Evolutionary conservation across 2,329 filamentous ascomycete species (phyloP).

Genomic region (Fusarium anthophilum): DNA sequence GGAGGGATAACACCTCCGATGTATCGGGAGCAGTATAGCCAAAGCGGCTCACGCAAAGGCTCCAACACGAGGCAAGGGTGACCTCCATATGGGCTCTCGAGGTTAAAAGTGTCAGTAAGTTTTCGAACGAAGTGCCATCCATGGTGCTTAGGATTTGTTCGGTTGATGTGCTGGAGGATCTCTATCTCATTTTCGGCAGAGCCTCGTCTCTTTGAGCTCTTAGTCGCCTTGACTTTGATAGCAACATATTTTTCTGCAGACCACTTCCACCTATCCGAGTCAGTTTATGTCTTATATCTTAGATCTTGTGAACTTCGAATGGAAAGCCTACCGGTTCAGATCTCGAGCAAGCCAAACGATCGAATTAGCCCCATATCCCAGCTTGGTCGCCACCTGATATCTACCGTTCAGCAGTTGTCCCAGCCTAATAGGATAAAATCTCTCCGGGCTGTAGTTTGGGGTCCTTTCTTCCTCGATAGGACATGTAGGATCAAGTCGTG

Average conservation of each 20-base stretch:
- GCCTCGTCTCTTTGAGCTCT: not conserved
- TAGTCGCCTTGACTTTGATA: constrained; percentile 29
- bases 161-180: constrained; percentile 24
- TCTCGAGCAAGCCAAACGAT: constrained; percentile 41
- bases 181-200: constrained; percentile 21
- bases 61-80: constrained; percentile 36
- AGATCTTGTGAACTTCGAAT: not conserved
- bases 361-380: constrained; percentile 33
- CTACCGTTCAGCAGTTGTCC: constrained; percentile 25
- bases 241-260: constrained; percentile 33
- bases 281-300: not conserved
- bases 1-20: constrained; percentile 28
- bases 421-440: constrained; percentile 28
- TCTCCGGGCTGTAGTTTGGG: constrained; percentile 10
- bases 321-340: not conserved
- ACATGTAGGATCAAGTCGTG: constrained; percentile 15
- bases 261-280: not conserved
- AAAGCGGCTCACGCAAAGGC: constrained; percentile 38
- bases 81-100: not conserved
- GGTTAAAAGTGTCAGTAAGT: constrained; percentile 20
- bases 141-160: constrained; percentile 12
- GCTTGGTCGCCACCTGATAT: constrained; percentile 37
- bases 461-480: constrained; percentile 33
- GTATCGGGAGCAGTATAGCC: constrained; percentile 36
- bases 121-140: constrained; percentile 36